Percentiles rank a stretch among this genome's conserved stretches.
Evolutionary conservation across 192 early-diverging fungal species (phyloP).

Genomic region (Pilaira anomala): DNA sequence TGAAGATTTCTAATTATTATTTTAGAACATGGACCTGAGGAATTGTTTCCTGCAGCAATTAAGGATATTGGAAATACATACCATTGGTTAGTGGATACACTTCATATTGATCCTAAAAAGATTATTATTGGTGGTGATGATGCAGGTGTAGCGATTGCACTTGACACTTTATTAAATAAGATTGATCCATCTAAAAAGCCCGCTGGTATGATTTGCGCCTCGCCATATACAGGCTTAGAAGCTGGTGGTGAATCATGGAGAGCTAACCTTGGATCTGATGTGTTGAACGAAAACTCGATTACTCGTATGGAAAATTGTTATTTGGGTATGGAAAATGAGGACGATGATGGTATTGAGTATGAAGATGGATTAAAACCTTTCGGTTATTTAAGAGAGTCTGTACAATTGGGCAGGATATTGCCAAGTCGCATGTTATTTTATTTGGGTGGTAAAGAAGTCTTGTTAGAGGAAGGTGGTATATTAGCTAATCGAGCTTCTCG

Average conservation of each 20-base stretch:
- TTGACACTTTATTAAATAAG: slow-evolving; percentile 8
- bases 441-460: slow-evolving; percentile 20
- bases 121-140: slow-evolving; percentile 22
- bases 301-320: slow-evolving; percentile 18
- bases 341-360: not conserved
- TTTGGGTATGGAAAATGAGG: not conserved
- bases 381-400: not conserved
- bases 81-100: slow-evolving; percentile 6
- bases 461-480: slow-evolving; percentile 19
- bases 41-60: not conserved
- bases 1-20: not conserved
- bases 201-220: slow-evolving; percentile 17
- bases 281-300: not conserved
- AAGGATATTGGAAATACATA: slow-evolving; percentile 13
- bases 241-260: slow-evolving; percentile 25
- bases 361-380: not conserved
- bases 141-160: slow-evolving; percentile 14
- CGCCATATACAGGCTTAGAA: slow-evolving; percentile 22
- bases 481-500: slow-evolving; percentile 9
- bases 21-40: slow-evolving; percentile 9
- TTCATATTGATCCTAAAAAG: not conserved
- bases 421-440: slow-evolving; percentile 9
- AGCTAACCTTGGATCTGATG: slow-evolving; percentile 5
- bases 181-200: not conserved
- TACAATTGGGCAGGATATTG: not conserved